Percentiles rank a stretch among this genome's conserved stretches.
Conservation (phyloP, 306 rosid genomes). For the Arachis hypogaea region DNA sequence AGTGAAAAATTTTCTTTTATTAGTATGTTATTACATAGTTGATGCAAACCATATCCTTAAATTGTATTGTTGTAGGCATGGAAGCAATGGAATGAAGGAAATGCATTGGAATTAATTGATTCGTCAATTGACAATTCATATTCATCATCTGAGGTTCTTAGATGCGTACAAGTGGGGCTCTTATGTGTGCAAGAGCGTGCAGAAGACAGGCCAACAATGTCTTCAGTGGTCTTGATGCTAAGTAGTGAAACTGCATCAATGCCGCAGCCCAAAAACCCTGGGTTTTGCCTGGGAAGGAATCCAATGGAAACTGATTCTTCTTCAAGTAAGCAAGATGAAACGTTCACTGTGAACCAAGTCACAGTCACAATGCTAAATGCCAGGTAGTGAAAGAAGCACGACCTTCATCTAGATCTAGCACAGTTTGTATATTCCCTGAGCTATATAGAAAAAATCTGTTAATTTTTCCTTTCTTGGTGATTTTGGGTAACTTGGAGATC, state of each 20-base stretch:
- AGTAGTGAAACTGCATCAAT: constrained; percentile 51
- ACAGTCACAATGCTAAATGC: constrained; percentile 57
- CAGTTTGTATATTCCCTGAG: constrained; percentile 15
- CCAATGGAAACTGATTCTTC: constrained; percentile 50
- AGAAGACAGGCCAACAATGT: constrained; percentile 59
- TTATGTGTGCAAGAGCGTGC: constrained; percentile 57
- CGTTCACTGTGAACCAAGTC: constrained; percentile 53
- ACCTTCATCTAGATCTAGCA: constrained; percentile 21
- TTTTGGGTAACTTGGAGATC: constrained; percentile 14
- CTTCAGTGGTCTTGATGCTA: constrained; percentile 56
- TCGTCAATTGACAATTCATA: constrained; percentile 47
- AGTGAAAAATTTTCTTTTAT: constrained; percentile 16
- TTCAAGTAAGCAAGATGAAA: constrained; percentile 48
- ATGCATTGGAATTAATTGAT: constrained; percentile 58
- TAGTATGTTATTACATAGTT: constrained; percentile 6
- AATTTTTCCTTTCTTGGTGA: constrained; percentile 1
- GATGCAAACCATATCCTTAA: background rate
- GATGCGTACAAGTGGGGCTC: constrained; percentile 54
- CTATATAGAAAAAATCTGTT: background rate
- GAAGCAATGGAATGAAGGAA: constrained; percentile 70
- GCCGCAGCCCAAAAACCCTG: constrained; percentile 50
- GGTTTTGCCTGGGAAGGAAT: constrained; percentile 51
- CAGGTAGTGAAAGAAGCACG: constrained; percentile 40
- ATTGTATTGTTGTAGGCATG: constrained; percentile 54
- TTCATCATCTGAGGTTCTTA: constrained; percentile 54